phyloP scores from a whole-genome alignment of 495 filamentous ascomycete species.

The Penicillium salamii region DNA sequence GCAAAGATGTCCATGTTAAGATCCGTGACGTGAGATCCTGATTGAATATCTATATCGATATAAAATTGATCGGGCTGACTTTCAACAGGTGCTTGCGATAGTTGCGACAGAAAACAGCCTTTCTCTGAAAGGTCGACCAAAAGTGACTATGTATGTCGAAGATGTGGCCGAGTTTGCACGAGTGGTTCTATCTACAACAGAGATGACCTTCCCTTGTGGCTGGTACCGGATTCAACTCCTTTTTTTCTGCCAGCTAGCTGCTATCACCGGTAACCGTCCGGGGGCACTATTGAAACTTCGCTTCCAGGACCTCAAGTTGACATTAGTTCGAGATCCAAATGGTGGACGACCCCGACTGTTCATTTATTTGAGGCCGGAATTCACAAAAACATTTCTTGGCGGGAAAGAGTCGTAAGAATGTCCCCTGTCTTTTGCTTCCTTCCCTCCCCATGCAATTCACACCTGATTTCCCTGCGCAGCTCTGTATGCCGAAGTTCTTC shows the following conservation, averaged over 20 bases:
- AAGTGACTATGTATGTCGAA: constrained; percentile 33
- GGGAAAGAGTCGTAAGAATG: constrained; percentile 30
- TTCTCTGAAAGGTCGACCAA: constrained; percentile 16
- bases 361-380: constrained; percentile 32
- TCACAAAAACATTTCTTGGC: constrained; percentile 31
- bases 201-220: constrained; percentile 32
- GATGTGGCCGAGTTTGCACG: constrained; percentile 32
- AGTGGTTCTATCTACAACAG: constrained; percentile 28
- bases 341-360: constrained; percentile 25
- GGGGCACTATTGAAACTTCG: constrained; percentile 31
- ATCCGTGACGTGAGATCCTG: constrained; percentile 17
- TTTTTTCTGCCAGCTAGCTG: constrained; percentile 35
- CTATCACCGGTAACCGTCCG: constrained; percentile 32
- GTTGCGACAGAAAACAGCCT: constrained; percentile 24
- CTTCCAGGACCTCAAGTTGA: constrained; percentile 24
- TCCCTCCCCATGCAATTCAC: neutral
- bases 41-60: neutral
- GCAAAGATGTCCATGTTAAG: constrained; percentile 25
- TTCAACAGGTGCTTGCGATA: constrained; percentile 21
- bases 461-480: no score
- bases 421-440: constrained; percentile 1
- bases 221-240: constrained; percentile 31
- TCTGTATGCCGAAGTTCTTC: no score
- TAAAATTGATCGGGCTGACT: constrained; percentile 7
- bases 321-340: constrained; percentile 31